Percentiles rank a stretch among this genome's conserved stretches.
phyloP scores from a whole-genome alignment of 345 rosid genomes.

The Eucalyptus cladocalyx region DNA sequence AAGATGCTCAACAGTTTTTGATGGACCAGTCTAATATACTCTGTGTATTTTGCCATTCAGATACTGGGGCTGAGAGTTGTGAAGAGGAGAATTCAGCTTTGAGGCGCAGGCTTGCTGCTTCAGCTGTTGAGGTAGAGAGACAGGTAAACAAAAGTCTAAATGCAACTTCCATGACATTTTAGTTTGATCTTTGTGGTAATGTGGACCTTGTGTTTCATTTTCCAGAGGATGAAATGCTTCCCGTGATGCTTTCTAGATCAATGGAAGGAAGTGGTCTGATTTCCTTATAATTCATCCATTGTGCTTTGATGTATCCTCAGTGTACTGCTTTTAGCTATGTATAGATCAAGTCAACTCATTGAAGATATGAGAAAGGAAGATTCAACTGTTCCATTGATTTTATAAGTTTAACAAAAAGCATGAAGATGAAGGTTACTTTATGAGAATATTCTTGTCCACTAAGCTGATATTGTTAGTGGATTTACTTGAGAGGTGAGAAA shows the following conservation, averaged over 20 bases:
- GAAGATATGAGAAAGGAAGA: background rate
- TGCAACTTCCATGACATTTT: background rate
- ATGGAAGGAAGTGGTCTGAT: background rate
- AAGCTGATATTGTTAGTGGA: background rate
- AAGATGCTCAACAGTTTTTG: background rate
- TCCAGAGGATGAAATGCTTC: constrained; percentile 96
- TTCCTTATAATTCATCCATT: background rate
- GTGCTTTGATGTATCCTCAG: background rate
- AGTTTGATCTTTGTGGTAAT: background rate
- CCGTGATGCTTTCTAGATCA: constrained; percentile 25
- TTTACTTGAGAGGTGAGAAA: background rate
- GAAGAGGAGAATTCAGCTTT: constrained; percentile 49
- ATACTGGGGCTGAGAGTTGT: constrained; percentile 61
- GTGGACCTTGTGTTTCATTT: constrained; percentile 2
- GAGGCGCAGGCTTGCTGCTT: constrained; percentile 70
- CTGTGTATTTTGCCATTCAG: constrained; percentile 11
- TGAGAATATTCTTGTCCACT: background rate
- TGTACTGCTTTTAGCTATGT: background rate
- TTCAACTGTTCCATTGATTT: background rate
- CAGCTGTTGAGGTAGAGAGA: constrained; percentile 79
- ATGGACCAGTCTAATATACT: background rate
- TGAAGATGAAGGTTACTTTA: background rate
- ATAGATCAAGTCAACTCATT: background rate
- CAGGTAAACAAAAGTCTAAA: constrained; percentile 43
- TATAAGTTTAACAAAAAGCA: background rate